Evolutionary conservation across 1,284 basidiomycete genomes (phyloP), one percentile per base, ranked within the genome.

Genomic region (Apiotrichum siamense): DNA sequence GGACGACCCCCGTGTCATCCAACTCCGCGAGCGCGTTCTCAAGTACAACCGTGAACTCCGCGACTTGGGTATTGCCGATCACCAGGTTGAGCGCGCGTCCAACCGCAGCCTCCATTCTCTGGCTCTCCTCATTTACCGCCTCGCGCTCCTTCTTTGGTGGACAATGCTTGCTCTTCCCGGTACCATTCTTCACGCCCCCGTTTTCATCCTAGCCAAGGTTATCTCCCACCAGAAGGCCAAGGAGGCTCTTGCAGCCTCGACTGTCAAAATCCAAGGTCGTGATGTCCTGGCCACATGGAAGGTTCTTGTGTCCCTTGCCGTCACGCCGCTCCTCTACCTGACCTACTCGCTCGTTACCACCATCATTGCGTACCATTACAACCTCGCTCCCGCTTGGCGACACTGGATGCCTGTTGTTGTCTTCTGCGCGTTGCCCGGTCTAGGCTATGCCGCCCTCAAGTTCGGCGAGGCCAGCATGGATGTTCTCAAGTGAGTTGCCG

Each of bases 201-300:
- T 99, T 71, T 97, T 98, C 75, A 83, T 98, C 36, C 75, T 88
- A 26, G 96, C 96, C 38, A 93, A 89, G 40, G 74, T 92, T 44
- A 87, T 97, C 55, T 92, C 88, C 29, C 79, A 85, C 56, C 81
- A 81, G 67, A 98, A 97, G 73, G 93, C 94, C 10, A 91, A 89
- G 81, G 94, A 97, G 81, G 96, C 96, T 3, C 84, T 98, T 51
- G 94, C 92, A 37, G 92, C 88, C 9, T 97, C 94, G 12, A 86
- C 84, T 11, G 96, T 98, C 70, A 99, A 99, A 76, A 83, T 99
- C 52, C 88, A 88, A 31, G 96, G 86, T 25, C 83, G 89, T 44
- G 96, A 99, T 69, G 96, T 98, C 13, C 78, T 99, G 17, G 96
- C 92, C 0, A 93, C 93, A 3, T 98, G 96, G 96, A 98, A 99